A percentile compares a stretch with the other conserved stretches of the same genome.
phyloP scores from a whole-genome alignment of 2,329 filamentous ascomycete species.

The Didymella sp. region DNA sequence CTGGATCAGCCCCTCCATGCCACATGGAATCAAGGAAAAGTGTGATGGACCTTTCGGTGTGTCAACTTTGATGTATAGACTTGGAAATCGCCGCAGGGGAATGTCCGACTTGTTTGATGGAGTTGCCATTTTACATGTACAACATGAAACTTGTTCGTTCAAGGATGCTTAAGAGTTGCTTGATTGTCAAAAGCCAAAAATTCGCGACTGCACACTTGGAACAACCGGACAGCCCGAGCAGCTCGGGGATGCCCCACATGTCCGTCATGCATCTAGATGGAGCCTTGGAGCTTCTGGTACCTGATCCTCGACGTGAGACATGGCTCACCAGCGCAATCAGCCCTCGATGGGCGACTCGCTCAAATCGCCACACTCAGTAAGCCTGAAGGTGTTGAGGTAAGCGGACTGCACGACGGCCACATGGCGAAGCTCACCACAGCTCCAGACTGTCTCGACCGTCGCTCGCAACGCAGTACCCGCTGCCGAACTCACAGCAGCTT shows the following conservation, averaged over 20 bases:
- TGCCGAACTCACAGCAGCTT: slow-evolving; percentile 61
- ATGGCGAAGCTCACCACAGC: slow-evolving; percentile 55
- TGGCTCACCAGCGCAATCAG: slow-evolving; percentile 51
- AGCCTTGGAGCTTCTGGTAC: slow-evolving; percentile 15
- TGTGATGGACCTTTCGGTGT: slow-evolving; percentile 57
- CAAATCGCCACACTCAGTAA: slow-evolving; percentile 74
- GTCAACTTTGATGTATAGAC: slow-evolving; percentile 54
- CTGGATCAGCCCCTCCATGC: slow-evolving; percentile 1
- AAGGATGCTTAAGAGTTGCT: neutral
- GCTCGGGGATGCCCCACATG: slow-evolving; percentile 18
- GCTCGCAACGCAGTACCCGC: slow-evolving; percentile 73
- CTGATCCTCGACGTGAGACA: slow-evolving; percentile 23
- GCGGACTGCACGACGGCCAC: slow-evolving; percentile 47
- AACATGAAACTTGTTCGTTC: neutral
- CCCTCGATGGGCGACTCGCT: slow-evolving; percentile 47
- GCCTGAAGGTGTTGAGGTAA: slow-evolving; percentile 85
- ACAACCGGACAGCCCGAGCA: neutral
- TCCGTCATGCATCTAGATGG: slow-evolving; percentile 8
- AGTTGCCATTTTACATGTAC: slow-evolving; percentile 3
- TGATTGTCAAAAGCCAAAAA: neutral
- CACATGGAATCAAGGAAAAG: neutral
- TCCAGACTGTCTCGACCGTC: slow-evolving; percentile 80
- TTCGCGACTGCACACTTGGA: slow-evolving; percentile 11
- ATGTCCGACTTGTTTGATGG: slow-evolving; percentile 26
- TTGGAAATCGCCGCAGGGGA: slow-evolving; percentile 52